Evolutionary conservation across 139 green algal species (phyloP).

Genomic region (Chlorella sp.): DNA sequence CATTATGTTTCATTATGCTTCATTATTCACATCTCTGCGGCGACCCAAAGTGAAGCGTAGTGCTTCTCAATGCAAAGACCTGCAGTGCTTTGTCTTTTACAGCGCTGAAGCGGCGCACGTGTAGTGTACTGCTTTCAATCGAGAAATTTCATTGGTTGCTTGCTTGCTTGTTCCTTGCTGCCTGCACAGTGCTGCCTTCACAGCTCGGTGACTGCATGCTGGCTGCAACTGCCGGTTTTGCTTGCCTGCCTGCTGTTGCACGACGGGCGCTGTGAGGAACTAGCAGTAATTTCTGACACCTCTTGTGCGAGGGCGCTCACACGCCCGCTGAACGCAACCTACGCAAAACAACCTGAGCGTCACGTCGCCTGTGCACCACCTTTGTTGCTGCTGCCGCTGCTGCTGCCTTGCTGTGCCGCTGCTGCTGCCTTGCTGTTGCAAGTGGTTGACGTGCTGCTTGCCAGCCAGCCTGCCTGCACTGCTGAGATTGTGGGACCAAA

Average conservation of each 20-base stretch:
- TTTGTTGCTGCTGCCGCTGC: not conserved
- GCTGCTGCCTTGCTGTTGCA: not conserved
- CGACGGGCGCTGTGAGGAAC: constrained; percentile 20
- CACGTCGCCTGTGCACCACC: not conserved
- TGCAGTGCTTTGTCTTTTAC: no score
- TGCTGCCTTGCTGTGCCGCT: not conserved
- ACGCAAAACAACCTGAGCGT: not conserved
- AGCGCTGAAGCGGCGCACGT: no score
- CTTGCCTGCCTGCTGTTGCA: not conserved
- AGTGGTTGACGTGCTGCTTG: not conserved
- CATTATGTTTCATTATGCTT: no score
- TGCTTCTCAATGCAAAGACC: no score
- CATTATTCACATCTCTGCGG: no score
- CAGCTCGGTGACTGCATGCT: not conserved
- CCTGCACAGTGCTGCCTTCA: no score
- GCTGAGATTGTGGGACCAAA: no score
- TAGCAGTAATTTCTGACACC: constrained; percentile 26
- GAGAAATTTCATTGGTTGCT: no score
- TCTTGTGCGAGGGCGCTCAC: constrained; percentile 33
- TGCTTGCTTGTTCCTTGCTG: no score
- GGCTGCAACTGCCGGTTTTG: not conserved
- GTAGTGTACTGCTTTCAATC: not conserved
- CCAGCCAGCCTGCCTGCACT: not conserved
- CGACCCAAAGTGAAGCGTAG: no score
- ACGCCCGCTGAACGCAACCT: constrained; percentile 38